Conservation (phyloP, 2,329 filamentous ascomycete genomes). For the Ceratocystiopsis brevicomis region DNA sequence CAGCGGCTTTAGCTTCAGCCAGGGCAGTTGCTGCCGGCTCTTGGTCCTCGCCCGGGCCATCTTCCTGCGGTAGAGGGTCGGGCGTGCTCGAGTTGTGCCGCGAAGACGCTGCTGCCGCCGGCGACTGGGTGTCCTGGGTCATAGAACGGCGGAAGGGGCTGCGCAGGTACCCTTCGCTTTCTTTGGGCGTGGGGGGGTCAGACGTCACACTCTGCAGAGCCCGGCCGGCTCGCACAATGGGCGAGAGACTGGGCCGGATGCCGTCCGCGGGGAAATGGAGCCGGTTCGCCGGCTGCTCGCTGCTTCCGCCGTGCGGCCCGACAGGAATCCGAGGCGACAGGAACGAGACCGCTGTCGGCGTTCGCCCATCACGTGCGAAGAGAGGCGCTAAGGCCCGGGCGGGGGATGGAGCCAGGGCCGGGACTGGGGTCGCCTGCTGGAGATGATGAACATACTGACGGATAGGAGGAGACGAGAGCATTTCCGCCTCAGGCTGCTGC, state of each 20-base stretch:
- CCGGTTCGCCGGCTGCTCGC: conserved; percentile 6
- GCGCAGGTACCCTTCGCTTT: conserved; percentile 29
- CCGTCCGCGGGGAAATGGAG: conserved; percentile 14
- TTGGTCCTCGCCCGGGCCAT: not conserved
- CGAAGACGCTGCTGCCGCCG: conserved; percentile 1
- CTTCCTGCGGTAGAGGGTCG: not conserved
- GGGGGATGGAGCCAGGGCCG: too few relatives aligned
- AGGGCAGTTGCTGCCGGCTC: too few relatives aligned
- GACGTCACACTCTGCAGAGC: conserved; percentile 39
- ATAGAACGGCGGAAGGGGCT: conserved; percentile 33
- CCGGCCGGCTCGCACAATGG: conserved; percentile 37
- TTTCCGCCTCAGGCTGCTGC: not conserved
- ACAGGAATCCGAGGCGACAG: conserved; percentile 6
- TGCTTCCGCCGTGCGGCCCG: not conserved
- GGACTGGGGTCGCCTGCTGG: too few relatives aligned
- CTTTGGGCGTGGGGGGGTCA: conserved; percentile 36
- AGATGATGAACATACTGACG: not conserved
- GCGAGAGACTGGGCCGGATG: conserved; percentile 29
- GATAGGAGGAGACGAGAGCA: conserved; percentile 5
- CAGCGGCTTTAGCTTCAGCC: too few relatives aligned
- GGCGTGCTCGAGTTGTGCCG: not conserved
- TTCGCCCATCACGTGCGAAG: too few relatives aligned
- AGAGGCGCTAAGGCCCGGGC: too few relatives aligned
- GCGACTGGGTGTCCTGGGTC: conserved; percentile 15
- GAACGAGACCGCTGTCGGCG: not conserved